Base-by-base conservation (phyloP, 176 grass and related monocot species). In the Eragrostis nindensis region DNA sequence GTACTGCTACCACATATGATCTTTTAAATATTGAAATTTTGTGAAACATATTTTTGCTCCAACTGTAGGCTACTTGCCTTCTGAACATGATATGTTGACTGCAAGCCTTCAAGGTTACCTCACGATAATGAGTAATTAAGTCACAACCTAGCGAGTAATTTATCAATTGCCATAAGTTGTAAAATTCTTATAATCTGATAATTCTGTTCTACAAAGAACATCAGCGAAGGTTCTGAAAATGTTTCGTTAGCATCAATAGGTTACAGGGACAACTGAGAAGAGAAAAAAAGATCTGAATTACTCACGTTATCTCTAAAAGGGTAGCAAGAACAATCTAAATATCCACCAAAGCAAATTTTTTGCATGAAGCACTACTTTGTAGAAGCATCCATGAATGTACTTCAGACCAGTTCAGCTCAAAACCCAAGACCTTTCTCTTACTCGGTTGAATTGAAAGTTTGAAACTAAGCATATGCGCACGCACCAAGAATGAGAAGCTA, bases 101-200 rank as follows among this genome's bases (percentile, higher is more conserved):
- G 13, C 14, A 80, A 41, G 43, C 26, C 62, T 80, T 60, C 49
- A 24, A 6, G 11, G 8, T 73, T 47, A 66, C 40, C 48, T 63
- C 62, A 67, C 67, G 42, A 68, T 50, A 65, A 86, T 17, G 40
- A 74, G 49, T 38, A 74, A 84, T 68, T 62, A 61, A 29, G 14
- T 61, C 24, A 49, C 75, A 82, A 38, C 21, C 25, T 72, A 66
- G 25, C 26, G 17, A 84, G 68, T 75, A 25, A 74, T 76, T 45
- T 75, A 89, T 76, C 63, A 57, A 70, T 79, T 62, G 68, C 32
- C 22, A 11, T 30, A 88, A 83, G 67, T 68, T 38, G 1, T 49
- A 19, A 66, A 78, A 46, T 66, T 30, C 36, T 59, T 47, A 70
- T 40, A 54, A 84, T 79, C n/a, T n/a, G 39, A 47, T 69, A 62